Conservation (phyloP, 1,139 yeast species). For the Pichia cactophila region DNA sequence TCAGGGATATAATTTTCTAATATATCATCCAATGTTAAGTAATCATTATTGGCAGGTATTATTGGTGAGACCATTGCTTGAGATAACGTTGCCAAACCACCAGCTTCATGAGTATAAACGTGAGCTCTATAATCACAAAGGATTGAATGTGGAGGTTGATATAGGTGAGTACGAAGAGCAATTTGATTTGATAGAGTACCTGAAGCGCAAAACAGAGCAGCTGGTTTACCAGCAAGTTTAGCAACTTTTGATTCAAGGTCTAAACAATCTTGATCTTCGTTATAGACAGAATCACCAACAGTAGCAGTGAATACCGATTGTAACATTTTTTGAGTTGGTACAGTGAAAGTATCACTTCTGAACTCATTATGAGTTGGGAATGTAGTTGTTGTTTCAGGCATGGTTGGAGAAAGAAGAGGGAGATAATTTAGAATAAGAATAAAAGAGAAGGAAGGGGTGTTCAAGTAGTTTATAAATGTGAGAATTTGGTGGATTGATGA, state of each 20-base stretch:
- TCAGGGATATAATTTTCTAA: conserved; percentile 57
- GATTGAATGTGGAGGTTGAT: conserved; percentile 81
- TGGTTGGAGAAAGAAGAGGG: background rate
- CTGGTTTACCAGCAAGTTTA: conserved; percentile 68
- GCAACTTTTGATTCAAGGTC: conserved; percentile 62
- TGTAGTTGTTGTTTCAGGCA: conserved; percentile 1
- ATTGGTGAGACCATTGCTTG: conserved; percentile 92
- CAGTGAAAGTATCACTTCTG: conserved; percentile 88
- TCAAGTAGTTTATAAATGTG: background rate
- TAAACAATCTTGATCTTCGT: conserved; percentile 69
- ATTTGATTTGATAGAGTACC: conserved; percentile 92
- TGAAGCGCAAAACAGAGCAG: conserved; percentile 77
- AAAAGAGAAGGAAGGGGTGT: background rate
- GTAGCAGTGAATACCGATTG: conserved; percentile 53
- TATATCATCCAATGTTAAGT: conserved; percentile 77
- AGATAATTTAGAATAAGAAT: background rate
- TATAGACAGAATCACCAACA: conserved; percentile 82
- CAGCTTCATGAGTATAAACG: conserved; percentile 79
- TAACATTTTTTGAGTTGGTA: conserved; percentile 75
- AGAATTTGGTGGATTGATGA: no score
- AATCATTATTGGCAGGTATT: conserved; percentile 62
- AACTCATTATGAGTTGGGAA: conserved; percentile 33
- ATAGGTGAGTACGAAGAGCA: conserved; percentile 67
- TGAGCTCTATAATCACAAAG: conserved; percentile 84
- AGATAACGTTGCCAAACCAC: conserved; percentile 80